Evolutionary conservation across 768 basidiomycete genomes (phyloP), one percentile per base, ranked within the genome.

Genomic region (Lactarius tabidus): DNA sequence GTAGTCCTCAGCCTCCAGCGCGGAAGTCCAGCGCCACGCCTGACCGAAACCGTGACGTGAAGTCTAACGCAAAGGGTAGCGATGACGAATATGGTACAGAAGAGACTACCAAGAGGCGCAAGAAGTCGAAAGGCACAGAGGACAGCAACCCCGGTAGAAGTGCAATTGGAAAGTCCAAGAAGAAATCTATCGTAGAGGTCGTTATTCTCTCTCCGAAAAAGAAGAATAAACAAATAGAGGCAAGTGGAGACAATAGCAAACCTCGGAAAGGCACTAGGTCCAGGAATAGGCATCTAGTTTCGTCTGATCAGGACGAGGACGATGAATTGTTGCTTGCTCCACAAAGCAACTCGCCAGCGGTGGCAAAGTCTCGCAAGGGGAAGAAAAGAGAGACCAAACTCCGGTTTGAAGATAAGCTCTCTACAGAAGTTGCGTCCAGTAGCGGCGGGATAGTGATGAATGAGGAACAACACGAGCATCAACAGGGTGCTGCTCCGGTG

Each of bases 161-260:
- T 52, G 33, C 8, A 53, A 38, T 35, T 20, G 35, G 35, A 26
- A 65, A 56, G 45, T 58, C 51, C 10, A 54, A 5, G 33, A 68
- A 70, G 69, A 70, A 70, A 57, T 43, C 68, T 4, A 38, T 62
- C 28, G 59, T 57, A 20, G 69, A 71, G 26, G 75, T 70, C 38
- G 71, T 53, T 66, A 71, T 48, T 65, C 67, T 36, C 71, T 74
- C 69, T 14, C 63, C 69, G 31, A 71, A 70, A 53, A 53, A 57
- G 51, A 67, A 68, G 63, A 59, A 23, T 23, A 74, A 69, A 64
- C 62, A 38, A 41, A 29, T 10, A 18, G 52, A 56, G 18, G 35
- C 43, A 18, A 65, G 63, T 64, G 33, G 41, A 35, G 62, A 69
- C 57, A 57, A 52, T 52, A 15, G 52, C 18, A 59, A 55, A 23